These are phyloP conservation scores for Rhizopogon vesiculosus DNA, from an alignment of 768 basidiomycete species.

Conservation along the genomic window DNA sequence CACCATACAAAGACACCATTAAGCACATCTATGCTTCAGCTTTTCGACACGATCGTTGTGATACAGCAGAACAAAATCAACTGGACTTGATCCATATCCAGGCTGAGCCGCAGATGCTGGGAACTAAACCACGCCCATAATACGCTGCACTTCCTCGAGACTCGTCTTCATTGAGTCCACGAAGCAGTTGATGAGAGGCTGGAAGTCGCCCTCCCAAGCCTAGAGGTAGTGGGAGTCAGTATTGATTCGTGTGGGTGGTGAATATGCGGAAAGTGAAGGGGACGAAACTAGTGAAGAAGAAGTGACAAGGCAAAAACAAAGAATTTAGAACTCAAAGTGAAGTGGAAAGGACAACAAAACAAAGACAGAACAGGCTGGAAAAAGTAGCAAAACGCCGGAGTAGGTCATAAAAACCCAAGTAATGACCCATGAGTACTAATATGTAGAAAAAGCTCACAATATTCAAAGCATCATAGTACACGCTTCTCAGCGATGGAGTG, in stretches of 20 bases:
- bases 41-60: neutral
- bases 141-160: constrained; percentile 22
- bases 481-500: constrained; percentile 15
- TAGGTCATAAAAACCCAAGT: no score
- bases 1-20: neutral
- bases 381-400: neutral
- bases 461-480: constrained; percentile 30
- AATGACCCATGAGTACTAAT: neutral
- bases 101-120: neutral
- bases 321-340: neutral
- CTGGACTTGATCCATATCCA: neutral
- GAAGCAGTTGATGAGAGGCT: constrained; percentile 26
- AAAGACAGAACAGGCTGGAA: neutral
- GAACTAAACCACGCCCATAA: constrained; percentile 12
- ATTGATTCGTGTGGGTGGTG: neutral
- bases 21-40: neutral
- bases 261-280: no score
- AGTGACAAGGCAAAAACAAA: neutral
- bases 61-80: neutral
- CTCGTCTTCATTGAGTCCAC: constrained; percentile 22
- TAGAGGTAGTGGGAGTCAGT: constrained; percentile 1
- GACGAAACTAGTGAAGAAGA: neutral
- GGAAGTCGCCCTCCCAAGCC: constrained; percentile 31
- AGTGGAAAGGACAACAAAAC: neutral
- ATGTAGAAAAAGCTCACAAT: constrained; percentile 13